Evolutionary conservation across 208 protist species (phyloP), one percentile per base, ranked within the genome.

Genomic region (Wallacemonas sp.): DNA sequence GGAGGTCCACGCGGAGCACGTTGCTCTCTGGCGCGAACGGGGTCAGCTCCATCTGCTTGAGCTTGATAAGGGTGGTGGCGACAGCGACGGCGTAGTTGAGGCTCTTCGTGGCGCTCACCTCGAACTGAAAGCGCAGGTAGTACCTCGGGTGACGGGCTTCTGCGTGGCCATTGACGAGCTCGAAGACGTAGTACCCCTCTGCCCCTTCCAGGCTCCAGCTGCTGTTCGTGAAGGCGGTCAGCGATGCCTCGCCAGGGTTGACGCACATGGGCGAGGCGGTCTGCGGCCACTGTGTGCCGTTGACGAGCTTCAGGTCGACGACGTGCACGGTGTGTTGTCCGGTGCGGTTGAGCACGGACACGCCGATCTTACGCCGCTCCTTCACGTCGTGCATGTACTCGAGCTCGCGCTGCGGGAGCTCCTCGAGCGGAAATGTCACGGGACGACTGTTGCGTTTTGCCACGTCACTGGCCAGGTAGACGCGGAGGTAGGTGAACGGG

Each of bases 41-140:
- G n/a, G 11, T 71, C 28, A 91, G 25, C 20, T 77, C 48, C 61
- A 76, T 79, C 49, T 79, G 71, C 57, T 65, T 68, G 31, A 91
- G 45, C 62, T 86, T 80, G 5, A 50, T n/a, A 4, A 82, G 20
- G 8, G 77, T 84, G 28, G 63, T 39, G 18, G 79, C 57, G 1
- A 67, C 64, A 3, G 74, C 73, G 33, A 86, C 70, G 57, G 57
- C 70, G 18, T 88, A 55, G 61, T 78, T 82, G 5, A 91, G 42
- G 31, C 77, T 79, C 61, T 94, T 94, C 23, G 86, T 64, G 2
- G 88, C 75, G 36, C 67, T 90, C 10, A 91, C 72, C 61, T 91
- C 88, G 62, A 92, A 88, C 61, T 89, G 78, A 20, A 90, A 45
- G 22, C 81, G 76, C 5, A 92, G 52, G 62, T 79, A 92, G 68